phyloP scores from a whole-genome alignment of 257 asterid genomes.

The Dorcoceras hygrometricum region DNA sequence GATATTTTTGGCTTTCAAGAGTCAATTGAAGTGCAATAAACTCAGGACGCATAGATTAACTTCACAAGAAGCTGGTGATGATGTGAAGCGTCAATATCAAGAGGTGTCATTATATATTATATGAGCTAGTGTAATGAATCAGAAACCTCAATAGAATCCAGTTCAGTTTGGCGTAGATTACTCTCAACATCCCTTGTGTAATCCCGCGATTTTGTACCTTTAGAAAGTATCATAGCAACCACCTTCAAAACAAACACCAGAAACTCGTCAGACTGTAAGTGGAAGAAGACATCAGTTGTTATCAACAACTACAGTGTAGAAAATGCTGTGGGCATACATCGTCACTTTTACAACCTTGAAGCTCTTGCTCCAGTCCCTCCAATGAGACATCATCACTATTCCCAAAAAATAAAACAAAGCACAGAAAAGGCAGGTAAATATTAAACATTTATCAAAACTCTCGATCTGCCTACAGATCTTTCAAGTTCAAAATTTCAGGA shows the following conservation, averaged over 20 bases:
- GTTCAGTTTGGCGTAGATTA: conserved; percentile 79
- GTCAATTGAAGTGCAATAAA: neutral
- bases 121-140: conserved; percentile 20
- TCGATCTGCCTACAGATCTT: neutral
- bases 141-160: conserved; percentile 89
- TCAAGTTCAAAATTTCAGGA: conserved; percentile 3
- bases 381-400: conserved; percentile 81
- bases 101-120: conserved; percentile 6
- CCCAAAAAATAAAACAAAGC: conserved; percentile 1
- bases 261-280: conserved; percentile 14
- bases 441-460: neutral
- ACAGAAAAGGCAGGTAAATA: neutral
- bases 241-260: conserved; percentile 46
- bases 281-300: neutral
- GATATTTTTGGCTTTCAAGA: neutral
- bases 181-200: conserved; percentile 91
- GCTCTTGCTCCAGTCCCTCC: conserved; percentile 91
- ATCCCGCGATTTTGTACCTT: conserved; percentile 82
- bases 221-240: conserved; percentile 83
- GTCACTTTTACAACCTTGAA: conserved; percentile 84
- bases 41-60: conserved; percentile 1
- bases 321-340: conserved; percentile 50
- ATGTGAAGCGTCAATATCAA: conserved; percentile 21
- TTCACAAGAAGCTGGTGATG: conserved; percentile 10
- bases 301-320: conserved; percentile 12